These are phyloP conservation scores for Pythium dissotocum DNA, from an alignment of 352 stramenopile species.

Conservation along the genomic window DNA sequence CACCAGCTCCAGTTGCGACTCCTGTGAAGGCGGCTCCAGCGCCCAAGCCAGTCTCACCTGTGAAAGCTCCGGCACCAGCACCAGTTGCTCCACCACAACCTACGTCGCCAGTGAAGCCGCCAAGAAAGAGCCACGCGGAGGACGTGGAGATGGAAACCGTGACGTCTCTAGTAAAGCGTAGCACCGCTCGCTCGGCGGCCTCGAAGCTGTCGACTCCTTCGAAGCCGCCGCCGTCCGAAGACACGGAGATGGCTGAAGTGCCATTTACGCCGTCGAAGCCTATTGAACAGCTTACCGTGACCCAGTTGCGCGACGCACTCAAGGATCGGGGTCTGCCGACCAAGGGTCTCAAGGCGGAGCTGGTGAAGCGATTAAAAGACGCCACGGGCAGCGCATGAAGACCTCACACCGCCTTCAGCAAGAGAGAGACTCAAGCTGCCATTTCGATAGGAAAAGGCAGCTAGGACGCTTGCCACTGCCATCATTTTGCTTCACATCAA, in stretches of 20 bases:
- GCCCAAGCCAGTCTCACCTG: conserved; percentile 8
- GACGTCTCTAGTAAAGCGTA: conserved; percentile 7
- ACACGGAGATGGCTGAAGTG: conserved; percentile 69
- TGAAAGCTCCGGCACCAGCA: conserved; percentile 3
- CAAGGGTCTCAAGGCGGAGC: conserved; percentile 82
- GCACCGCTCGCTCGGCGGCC: not conserved
- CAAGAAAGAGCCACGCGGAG: conserved; percentile 4
- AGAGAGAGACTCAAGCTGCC: not conserved
- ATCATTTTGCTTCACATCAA: conserved; percentile 1
- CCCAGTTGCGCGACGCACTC: conserved; percentile 63
- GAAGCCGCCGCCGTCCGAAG: conserved; percentile 19
- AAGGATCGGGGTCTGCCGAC: conserved; percentile 77
- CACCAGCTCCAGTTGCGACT: conserved; percentile 10
- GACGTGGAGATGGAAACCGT: conserved; percentile 22
- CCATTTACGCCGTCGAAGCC: conserved; percentile 69
- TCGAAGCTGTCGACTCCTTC: conserved; percentile 14
- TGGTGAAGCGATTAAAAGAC: conserved; percentile 81
- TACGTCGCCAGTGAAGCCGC: conserved; percentile 15
- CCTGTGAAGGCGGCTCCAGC: conserved; percentile 6
- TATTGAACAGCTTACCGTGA: conserved; percentile 79
- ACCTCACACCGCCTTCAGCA: not conserved
- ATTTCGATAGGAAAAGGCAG: not conserved
- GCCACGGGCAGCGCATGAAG: conserved; percentile 34
- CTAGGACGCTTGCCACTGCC: not conserved
- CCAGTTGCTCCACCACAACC: conserved; percentile 21